Conservation (phyloP, 495 filamentous ascomycete genomes). For the Staphylotrichum longicolle region DNA sequence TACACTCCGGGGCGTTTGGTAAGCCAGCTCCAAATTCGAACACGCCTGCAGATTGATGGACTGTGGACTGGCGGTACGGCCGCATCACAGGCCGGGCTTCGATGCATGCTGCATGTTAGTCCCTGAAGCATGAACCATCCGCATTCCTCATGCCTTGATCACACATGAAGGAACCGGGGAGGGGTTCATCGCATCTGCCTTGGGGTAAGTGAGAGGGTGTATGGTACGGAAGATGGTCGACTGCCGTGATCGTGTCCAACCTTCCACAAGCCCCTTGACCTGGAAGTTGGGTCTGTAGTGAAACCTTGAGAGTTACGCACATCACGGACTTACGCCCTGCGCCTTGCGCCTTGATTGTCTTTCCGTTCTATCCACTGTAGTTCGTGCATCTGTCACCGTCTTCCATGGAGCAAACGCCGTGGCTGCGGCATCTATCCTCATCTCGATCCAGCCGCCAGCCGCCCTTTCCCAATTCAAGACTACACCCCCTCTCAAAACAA, state of each 20-base stretch:
- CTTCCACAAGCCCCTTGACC: not conserved
- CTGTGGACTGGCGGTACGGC: not conserved
- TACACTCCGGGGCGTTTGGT: no score
- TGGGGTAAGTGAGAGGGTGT: not conserved
- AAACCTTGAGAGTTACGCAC: conserved; percentile 1
- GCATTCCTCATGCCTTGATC: not conserved
- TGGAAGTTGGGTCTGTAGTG: conserved; percentile 6
- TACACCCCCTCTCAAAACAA: not conserved
- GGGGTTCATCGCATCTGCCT: not conserved
- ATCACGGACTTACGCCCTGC: not conserved
- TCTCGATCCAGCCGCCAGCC: not conserved
- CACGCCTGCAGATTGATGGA: not conserved
- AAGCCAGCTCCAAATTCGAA: not conserved
- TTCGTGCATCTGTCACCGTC: no score
- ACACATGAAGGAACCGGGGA: not conserved
- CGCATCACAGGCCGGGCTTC: conserved; percentile 7
- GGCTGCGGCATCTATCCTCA: not conserved
- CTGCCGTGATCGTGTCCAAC: conserved; percentile 1
- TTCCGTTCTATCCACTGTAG: no score
- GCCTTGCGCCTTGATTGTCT: not conserved
- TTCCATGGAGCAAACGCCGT: not conserved
- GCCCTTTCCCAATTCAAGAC: not conserved
- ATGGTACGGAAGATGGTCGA: not conserved
- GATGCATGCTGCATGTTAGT: conserved; percentile 1
- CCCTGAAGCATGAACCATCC: not conserved